These are phyloP conservation scores for Acidiella bohemica DNA, from an alignment of 495 filamentous ascomycete genomes.

Conservation along the genomic window DNA sequence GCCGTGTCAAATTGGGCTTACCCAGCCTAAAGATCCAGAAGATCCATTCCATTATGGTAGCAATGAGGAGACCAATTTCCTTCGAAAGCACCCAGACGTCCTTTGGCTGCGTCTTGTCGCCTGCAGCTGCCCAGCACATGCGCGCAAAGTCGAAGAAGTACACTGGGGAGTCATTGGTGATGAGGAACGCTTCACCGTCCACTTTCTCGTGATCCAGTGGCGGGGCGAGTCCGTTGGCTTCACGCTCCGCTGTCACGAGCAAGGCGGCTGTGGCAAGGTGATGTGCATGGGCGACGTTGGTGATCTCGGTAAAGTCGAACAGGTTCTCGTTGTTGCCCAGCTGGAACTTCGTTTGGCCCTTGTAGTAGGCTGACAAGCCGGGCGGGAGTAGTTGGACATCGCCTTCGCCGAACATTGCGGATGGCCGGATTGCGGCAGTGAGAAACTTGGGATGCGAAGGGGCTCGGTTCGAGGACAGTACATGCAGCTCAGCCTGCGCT, in stretches of 20 bases:
- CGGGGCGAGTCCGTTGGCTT: slow-evolving; percentile 30
- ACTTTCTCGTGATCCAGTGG: slow-evolving; percentile 65
- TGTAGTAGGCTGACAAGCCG: slow-evolving; percentile 20
- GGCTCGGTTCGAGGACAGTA: slow-evolving; percentile 71
- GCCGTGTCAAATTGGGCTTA: slow-evolving; percentile 60
- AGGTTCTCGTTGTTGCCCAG: slow-evolving; percentile 80
- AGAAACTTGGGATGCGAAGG: slow-evolving; percentile 31
- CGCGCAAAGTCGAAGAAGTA: slow-evolving; percentile 95
- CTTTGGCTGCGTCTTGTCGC: slow-evolving; percentile 22
- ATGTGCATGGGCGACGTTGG: slow-evolving; percentile 64
- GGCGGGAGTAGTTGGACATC: slow-evolving; percentile 49
- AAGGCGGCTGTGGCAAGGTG: slow-evolving; percentile 61
- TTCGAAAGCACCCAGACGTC: slow-evolving; percentile 57
- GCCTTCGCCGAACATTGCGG: slow-evolving; percentile 21
- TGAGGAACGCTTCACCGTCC: slow-evolving; percentile 88
- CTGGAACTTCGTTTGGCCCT: slow-evolving; percentile 62
- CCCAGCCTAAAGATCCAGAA: slow-evolving; percentile 42
- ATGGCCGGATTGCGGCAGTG: slow-evolving; percentile 19
- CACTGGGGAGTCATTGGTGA: slow-evolving; percentile 82
- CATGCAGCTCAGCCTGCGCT: slow-evolving; percentile 76
- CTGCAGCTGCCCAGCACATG: slow-evolving; percentile 50
- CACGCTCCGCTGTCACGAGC: slow-evolving; percentile 39
- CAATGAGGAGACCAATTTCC: slow-evolving; percentile 50
- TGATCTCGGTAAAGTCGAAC: slow-evolving; percentile 74
- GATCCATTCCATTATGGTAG: slow-evolving; percentile 53